Evolutionary conservation across 208 protist genomes (phyloP), one percentile per base, ranked within the genome.

Genomic region (Wallacemonas sp.): DNA sequence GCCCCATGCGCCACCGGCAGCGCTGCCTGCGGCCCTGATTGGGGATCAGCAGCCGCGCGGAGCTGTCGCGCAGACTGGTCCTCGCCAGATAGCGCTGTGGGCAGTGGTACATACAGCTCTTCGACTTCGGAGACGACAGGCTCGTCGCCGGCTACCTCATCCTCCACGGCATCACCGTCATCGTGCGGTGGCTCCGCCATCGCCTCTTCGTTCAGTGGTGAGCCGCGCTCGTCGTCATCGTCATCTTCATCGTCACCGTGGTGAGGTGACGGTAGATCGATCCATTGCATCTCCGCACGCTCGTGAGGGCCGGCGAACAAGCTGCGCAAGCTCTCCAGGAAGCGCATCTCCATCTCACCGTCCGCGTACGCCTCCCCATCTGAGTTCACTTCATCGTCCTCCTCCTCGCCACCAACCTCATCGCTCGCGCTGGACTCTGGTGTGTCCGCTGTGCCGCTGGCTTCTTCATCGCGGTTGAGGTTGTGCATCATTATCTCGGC

Each of bases 191-290:
- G n/a, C 42, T 48, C 42, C 19, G 13, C 42, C 6, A 10, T 6
- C n/a, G 6, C 42, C 10, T 48, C 42, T 24, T 48, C 42, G 13
- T 48, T 19, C n/a, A n/a, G n/a, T n/a, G n/a, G n/a, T n/a, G n/a
- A n/a, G n/a, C n/a, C n/a, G n/a, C n/a, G n/a, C 17, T 1, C 1
- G 10, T 37, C 42, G 42, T 29, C n/a, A 27, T 33, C 27, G 39
- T 27, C 29, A 17, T 64, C 33, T 32, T 53, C 59, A 15, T 65
- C 59, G 26, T 41, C 41, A 27, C 42, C 41, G 17, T 65, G 34
- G 34, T 36, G 6, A 24, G 24, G 46, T 6, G 42, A 22, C 17
- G 42, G 17, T 26, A 48, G 19, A 26, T 12, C 19, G 42, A n/a
- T n/a, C n/a, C n/a, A n/a, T n/a, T n/a, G n/a, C n/a, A n/a, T n/a